Evolutionary conservation across 495 filamentous ascomycete genomes (phyloP).

Genomic region (Penicillium tannophilum): DNA sequence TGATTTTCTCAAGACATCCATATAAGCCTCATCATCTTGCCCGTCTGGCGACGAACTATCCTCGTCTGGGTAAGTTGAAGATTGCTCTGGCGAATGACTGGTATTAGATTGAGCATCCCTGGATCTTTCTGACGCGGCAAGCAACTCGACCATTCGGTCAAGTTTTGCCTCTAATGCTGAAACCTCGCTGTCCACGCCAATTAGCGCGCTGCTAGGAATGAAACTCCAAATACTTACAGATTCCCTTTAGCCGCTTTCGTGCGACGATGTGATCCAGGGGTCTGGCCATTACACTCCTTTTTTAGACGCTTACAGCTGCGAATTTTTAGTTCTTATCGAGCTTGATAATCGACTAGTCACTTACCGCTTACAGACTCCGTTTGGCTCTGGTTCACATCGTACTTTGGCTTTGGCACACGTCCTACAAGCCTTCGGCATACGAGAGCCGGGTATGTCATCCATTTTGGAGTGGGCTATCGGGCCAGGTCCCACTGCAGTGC

Average conservation of each 20-base stretch:
- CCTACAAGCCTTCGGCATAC: slow-evolving; percentile 26
- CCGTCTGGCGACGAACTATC: not conserved
- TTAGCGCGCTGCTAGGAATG: not conserved
- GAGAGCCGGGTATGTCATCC: slow-evolving; percentile 5
- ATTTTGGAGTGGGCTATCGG: not conserved
- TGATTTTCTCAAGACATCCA: slow-evolving; percentile 16
- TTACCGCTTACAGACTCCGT: slow-evolving; percentile 28
- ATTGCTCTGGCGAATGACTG: slow-evolving; percentile 5
- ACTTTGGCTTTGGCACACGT: slow-evolving; percentile 35
- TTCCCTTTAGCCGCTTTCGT: slow-evolving; percentile 6
- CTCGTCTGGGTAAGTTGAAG: not conserved
- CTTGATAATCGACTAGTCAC: not conserved
- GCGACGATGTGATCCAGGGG: slow-evolving; percentile 27
- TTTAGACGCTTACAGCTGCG: slow-evolving; percentile 27
- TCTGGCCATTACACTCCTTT: slow-evolving; percentile 29
- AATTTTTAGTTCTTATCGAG: not conserved
- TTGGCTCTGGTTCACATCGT: slow-evolving; percentile 24
- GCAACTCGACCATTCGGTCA: slow-evolving; percentile 28
- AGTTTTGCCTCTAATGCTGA: slow-evolving; percentile 25
- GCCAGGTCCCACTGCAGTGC: not conserved
- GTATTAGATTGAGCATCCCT: slow-evolving; percentile 10
- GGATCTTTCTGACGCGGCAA: slow-evolving; percentile 21
- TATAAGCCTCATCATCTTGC: slow-evolving; percentile 14
- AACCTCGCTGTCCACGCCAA: slow-evolving; percentile 17
- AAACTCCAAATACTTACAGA: slow-evolving; percentile 14